These are phyloP conservation scores for Talaromyces sp. DNA, from an alignment of 2,329 filamentous ascomycete species.

Conservation along the genomic window DNA sequence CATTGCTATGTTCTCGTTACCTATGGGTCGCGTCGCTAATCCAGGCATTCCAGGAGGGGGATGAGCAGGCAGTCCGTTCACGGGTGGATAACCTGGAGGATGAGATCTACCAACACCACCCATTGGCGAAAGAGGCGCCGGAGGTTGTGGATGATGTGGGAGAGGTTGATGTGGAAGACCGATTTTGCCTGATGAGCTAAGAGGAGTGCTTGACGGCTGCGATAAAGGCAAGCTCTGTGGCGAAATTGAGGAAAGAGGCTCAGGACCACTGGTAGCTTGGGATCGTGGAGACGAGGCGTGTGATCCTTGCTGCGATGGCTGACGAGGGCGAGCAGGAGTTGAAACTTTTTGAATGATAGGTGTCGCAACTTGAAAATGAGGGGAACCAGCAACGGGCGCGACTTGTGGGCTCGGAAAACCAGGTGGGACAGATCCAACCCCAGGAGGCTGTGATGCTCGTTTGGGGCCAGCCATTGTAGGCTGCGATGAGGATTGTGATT, in stretches of 20 bases:
- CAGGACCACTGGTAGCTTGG: conserved; percentile 38
- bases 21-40: conserved; percentile 52
- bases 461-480: conserved; percentile 32
- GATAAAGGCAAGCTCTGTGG: conserved; percentile 60
- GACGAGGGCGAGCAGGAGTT: conserved; percentile 72
- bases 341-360: conserved; percentile 79
- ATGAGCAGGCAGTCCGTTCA: conserved; percentile 54
- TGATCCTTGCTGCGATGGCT: conserved; percentile 74
- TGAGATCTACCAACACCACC: conserved; percentile 59
- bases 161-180: conserved; percentile 50
- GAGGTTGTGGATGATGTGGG: conserved; percentile 57
- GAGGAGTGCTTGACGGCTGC: conserved; percentile 63
- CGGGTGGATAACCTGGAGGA: conserved; percentile 47
- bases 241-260: conserved; percentile 62
- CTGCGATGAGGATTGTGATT: conserved; percentile 32
- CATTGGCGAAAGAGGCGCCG: conserved; percentile 63
- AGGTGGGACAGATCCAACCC: conserved; percentile 49
- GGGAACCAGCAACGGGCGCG: conserved; percentile 62
- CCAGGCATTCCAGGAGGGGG: conserved; percentile 53
- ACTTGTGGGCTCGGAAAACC: conserved; percentile 54
- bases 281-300: conserved; percentile 63
- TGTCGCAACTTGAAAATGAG: conserved; percentile 73
- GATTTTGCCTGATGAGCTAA: conserved; percentile 61
- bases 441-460: conserved; percentile 57
- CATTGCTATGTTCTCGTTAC: conserved; percentile 51